Percentiles rank a stretch among this genome's conserved stretches.
Evolutionary conservation across 2,329 filamentous ascomycete genomes (phyloP).

Genomic region (Rutstroemia sp.): DNA sequence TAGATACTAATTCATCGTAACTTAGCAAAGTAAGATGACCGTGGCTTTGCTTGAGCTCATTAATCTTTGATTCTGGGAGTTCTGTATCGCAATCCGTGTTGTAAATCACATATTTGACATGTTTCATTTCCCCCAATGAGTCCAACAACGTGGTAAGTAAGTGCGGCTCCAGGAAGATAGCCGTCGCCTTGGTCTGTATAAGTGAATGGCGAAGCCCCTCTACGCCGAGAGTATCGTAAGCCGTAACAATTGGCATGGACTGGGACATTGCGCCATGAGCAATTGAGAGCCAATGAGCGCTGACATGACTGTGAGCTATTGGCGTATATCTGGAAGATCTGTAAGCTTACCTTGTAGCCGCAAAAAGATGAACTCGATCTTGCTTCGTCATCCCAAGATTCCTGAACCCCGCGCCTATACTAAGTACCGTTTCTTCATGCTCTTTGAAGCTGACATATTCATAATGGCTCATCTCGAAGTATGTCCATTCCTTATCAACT

Average conservation of each 20-base stretch:
- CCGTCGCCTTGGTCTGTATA: slow-evolving; percentile 68
- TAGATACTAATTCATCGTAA: slow-evolving; percentile 46
- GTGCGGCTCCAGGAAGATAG: slow-evolving; percentile 82
- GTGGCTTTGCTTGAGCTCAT: slow-evolving; percentile 48
- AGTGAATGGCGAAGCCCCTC: slow-evolving; percentile 81
- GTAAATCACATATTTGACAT: slow-evolving; percentile 54
- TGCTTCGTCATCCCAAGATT: slow-evolving; percentile 62
- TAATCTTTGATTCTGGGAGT: slow-evolving; percentile 34
- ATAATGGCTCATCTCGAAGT: slow-evolving; percentile 76
- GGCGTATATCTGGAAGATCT: background rate
- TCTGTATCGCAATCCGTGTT: slow-evolving; percentile 49
- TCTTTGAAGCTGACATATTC: slow-evolving; percentile 71
- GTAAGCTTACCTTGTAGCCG: slow-evolving; percentile 45
- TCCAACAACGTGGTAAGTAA: slow-evolving; percentile 54
- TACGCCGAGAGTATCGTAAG: slow-evolving; percentile 86
- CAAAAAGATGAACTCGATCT: slow-evolving; percentile 74
- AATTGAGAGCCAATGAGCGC: slow-evolving; percentile 67
- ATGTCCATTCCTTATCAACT: slow-evolving; percentile 83
- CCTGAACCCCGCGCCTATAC: slow-evolving; percentile 63
- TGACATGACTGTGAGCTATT: slow-evolving; percentile 17
- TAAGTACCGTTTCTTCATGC: slow-evolving; percentile 62
- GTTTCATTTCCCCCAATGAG: slow-evolving; percentile 48
- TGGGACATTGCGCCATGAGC: slow-evolving; percentile 76
- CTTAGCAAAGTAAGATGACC: slow-evolving; percentile 45
- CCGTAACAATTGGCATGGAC: slow-evolving; percentile 85